Percentiles rank a stretch among this genome's conserved stretches.
Conservation (phyloP, 1,139 yeast species). For the Scheffersomyces cryptocercus region DNA sequence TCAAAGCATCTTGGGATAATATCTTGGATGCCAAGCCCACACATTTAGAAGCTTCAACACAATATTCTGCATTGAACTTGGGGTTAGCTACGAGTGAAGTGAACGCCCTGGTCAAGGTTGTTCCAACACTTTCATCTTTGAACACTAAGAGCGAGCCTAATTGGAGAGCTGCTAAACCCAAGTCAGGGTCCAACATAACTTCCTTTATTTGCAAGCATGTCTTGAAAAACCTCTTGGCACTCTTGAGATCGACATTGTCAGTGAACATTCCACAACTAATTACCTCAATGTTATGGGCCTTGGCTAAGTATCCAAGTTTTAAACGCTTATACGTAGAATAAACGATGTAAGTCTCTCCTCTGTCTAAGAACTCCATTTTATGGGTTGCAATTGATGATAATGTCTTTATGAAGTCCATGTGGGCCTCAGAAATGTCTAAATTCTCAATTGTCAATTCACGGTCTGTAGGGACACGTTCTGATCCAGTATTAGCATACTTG, state of each 20-base stretch:
- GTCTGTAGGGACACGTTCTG: conserved; percentile 1
- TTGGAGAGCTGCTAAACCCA: conserved; percentile 53
- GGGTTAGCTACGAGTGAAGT: conserved; percentile 53
- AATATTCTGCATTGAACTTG: conserved; percentile 28
- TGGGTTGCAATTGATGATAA: conserved; percentile 38
- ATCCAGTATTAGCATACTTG: conserved; percentile 17
- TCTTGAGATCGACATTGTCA: conserved; percentile 36
- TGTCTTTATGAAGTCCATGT: conserved; percentile 24
- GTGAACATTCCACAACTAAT: conserved; percentile 46
- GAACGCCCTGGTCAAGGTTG: conserved; percentile 49
- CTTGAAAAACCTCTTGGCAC: conserved; percentile 36
- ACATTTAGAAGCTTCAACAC: conserved; percentile 35
- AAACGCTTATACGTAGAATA: conserved; percentile 42
- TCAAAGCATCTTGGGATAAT: conserved; percentile 74
- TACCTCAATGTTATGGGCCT: conserved; percentile 40
- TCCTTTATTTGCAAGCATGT: conserved; percentile 42
- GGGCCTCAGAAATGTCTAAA: conserved; percentile 9
- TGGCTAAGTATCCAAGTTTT: conserved; percentile 43
- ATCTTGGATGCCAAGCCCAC: conserved; percentile 49
- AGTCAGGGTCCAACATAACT: conserved; percentile 44
- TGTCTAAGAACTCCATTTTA: conserved; percentile 44
- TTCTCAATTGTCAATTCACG: conserved; percentile 6
- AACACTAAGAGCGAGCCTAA: conserved; percentile 56
- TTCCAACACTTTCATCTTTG: conserved; percentile 47
- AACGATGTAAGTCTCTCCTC: conserved; percentile 47